Evolutionary conservation across 1,139 yeast genomes (phyloP).

Genomic region (Geotrichum aggregatum): DNA sequence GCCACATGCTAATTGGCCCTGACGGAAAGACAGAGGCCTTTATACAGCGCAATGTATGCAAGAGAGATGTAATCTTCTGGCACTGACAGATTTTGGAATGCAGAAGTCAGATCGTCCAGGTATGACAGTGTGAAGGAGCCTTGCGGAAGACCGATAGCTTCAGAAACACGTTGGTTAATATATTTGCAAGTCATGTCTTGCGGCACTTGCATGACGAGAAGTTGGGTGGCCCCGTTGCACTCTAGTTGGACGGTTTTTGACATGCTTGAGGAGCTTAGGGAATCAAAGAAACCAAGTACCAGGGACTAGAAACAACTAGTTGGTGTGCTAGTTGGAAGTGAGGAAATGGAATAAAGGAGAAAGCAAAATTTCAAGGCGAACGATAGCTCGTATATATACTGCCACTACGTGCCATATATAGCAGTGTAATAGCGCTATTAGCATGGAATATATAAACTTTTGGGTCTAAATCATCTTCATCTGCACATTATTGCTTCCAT

Average conservation of each 20-base stretch:
- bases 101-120: conserved; percentile 6
- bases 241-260: conserved; percentile 7
- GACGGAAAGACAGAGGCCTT: background rate
- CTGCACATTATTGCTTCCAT: too few species aligned
- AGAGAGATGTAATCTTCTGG: conserved; percentile 12
- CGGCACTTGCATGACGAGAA: conserved; percentile 8
- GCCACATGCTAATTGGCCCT: too few species aligned
- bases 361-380: too few species aligned
- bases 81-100: background rate
- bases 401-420: too few species aligned
- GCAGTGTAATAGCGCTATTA: too few species aligned
- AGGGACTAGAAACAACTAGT: too few species aligned
- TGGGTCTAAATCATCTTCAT: too few species aligned
- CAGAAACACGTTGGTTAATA: conserved; percentile 4
- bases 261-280: background rate
- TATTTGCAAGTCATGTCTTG: conserved; percentile 12
- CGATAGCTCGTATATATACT: too few species aligned
- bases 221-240: conserved; percentile 7
- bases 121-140: conserved; percentile 7
- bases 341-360: too few species aligned
- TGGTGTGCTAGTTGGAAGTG: too few species aligned
- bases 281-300: too few species aligned
- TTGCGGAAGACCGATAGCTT: conserved; percentile 7
- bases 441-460: too few species aligned
- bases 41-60: conserved; percentile 11